Conservation (phyloP, 2,329 filamentous ascomycete species). For the Aspergillus fructus region DNA sequence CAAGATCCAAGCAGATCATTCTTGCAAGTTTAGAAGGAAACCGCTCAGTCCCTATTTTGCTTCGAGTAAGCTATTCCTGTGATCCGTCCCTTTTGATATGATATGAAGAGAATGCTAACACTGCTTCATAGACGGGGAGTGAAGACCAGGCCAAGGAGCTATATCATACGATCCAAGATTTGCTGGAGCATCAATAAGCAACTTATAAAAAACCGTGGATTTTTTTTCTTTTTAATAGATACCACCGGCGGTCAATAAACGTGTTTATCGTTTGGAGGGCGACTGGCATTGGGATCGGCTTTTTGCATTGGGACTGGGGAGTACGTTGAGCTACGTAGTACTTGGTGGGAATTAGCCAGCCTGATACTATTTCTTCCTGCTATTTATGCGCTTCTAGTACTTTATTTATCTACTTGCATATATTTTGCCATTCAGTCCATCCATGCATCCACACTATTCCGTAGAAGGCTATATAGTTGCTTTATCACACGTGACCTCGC, state of each 20-base stretch:
- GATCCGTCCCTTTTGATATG: neutral
- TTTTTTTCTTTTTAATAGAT: neutral
- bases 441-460: neutral
- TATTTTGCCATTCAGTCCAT: too few relatives aligned
- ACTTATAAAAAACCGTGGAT: neutral
- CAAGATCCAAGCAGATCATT: slow-evolving; percentile 68
- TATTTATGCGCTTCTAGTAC: neutral
- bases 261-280: neutral
- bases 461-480: slow-evolving; percentile 5
- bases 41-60: slow-evolving; percentile 52
- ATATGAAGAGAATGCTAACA: slow-evolving; percentile 3
- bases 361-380: slow-evolving; percentile 4
- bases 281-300: slow-evolving; percentile 1
- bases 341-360: neutral
- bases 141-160: slow-evolving; percentile 48
- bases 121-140: slow-evolving; percentile 36
- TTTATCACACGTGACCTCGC: slow-evolving; percentile 21
- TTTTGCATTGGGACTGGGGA: slow-evolving; percentile 18
- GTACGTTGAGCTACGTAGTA: slow-evolving; percentile 1
- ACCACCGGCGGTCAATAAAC: neutral
- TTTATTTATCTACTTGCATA: neutral
- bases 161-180: slow-evolving; percentile 43
- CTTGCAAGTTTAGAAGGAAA: slow-evolving; percentile 60
- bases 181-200: slow-evolving; percentile 28
- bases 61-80: slow-evolving; percentile 52